These are phyloP conservation scores for Paramecium sexaurelia DNA, from an alignment of 73 alveolate genomes.

Conservation along the genomic window DNA sequence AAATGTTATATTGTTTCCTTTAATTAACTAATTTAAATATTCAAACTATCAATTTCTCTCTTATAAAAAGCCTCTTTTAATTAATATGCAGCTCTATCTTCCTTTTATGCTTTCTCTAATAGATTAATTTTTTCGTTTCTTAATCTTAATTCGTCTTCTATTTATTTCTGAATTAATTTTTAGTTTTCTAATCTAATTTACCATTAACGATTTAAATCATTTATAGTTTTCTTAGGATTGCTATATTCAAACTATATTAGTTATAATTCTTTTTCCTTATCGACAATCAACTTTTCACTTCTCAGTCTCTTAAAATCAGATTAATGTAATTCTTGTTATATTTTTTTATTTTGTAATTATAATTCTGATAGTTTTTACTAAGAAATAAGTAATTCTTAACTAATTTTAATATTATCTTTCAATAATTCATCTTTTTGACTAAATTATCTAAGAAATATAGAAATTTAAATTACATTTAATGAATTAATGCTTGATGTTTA, in stretches of 20 bases:
- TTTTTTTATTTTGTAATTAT: neutral
- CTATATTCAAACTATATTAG: constrained; percentile 31
- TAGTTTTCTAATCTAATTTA: neutral
- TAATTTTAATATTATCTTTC: neutral
- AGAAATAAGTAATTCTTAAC: neutral
- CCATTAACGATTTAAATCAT: neutral
- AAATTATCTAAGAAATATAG: neutral
- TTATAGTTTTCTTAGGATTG: neutral
- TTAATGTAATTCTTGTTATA: neutral
- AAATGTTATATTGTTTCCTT: neutral
- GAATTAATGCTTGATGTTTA: neutral
- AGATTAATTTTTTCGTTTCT: neutral
- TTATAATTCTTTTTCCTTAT: neutral
- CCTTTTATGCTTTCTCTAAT: neutral
- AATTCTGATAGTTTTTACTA: neutral
- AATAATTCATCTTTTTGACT: neutral
- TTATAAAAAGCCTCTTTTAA: neutral
- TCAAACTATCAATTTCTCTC: constrained; percentile 19
- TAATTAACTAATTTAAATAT: neutral
- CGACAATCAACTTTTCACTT: neutral
- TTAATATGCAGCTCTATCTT: neutral
- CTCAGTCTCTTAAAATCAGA: neutral
- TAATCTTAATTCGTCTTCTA: neutral
- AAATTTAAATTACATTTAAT: neutral
- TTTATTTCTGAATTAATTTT: neutral